Evolutionary conservation across 2,329 filamentous ascomycete species (phyloP).

Genomic region (Saccharata proteae): DNA sequence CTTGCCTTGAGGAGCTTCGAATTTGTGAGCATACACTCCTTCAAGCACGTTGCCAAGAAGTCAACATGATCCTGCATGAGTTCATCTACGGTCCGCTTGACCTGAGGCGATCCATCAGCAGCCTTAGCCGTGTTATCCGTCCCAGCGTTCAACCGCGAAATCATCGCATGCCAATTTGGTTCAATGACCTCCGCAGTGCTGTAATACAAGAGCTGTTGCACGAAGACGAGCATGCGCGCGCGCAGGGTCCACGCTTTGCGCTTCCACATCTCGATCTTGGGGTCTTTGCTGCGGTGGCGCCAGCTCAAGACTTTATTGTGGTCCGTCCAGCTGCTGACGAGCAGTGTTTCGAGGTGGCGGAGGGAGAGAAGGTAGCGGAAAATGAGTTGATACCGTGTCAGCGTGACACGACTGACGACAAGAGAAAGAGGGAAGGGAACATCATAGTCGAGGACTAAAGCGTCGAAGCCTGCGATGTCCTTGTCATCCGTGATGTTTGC

Average conservation of each 20-base stretch:
- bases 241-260: conserved; percentile 81
- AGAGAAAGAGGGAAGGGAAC: conserved; percentile 93
- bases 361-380: conserved; percentile 89
- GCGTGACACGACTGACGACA: conserved; percentile 88
- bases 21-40: conserved; percentile 98
- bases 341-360: conserved; percentile 75
- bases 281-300: conserved; percentile 65
- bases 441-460: conserved; percentile 83
- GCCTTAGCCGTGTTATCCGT: conserved; percentile 31
- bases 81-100: conserved; percentile 82
- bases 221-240: conserved; percentile 90
- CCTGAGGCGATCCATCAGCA: conserved; percentile 29
- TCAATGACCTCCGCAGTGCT: conserved; percentile 96
- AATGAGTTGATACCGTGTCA: conserved; percentile 92
- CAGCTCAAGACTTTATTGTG: conserved; percentile 72
- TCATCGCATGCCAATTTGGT: conserved; percentile 89
- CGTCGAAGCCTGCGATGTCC: conserved; percentile 81
- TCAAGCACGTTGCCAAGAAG: conserved; percentile 92
- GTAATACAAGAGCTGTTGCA: conserved; percentile 93
- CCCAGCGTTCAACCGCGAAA: conserved; percentile 61
- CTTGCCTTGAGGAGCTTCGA: conserved; percentile 80
- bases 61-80: conserved; percentile 99
- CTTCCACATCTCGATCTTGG: conserved; percentile 80
- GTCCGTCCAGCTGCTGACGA: conserved; percentile 81
- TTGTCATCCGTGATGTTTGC: conserved; percentile 56